Percentiles rank a stretch among this genome's conserved stretches.
phyloP scores from a whole-genome alignment of 495 filamentous ascomycete genomes.

The Trichoderma erinaceum region DNA sequence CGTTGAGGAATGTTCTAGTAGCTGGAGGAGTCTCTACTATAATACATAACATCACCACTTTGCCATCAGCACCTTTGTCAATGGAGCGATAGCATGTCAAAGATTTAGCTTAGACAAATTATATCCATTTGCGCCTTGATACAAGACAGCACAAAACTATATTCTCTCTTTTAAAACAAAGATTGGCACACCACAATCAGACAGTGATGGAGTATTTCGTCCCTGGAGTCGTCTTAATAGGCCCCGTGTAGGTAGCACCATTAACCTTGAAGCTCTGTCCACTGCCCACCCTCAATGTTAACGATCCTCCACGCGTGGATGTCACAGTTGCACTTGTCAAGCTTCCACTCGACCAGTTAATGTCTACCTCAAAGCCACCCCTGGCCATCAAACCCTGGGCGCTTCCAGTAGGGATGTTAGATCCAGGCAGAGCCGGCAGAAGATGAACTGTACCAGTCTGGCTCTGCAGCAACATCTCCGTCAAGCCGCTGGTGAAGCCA shows the following conservation, averaged over 20 bases:
- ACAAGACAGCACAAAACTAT: neutral
- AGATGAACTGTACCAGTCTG: constrained; percentile 39
- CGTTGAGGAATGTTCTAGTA: too few relatives aligned
- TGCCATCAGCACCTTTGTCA: too few relatives aligned
- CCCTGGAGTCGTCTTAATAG: constrained; percentile 16
- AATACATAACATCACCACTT: too few relatives aligned
- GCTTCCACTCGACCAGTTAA: constrained; percentile 28
- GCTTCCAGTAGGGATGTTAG: constrained; percentile 28
- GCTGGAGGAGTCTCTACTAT: too few relatives aligned
- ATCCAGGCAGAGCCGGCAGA: constrained; percentile 37
- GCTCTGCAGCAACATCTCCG: constrained; percentile 48
- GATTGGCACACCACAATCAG: neutral
- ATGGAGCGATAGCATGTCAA: neutral
- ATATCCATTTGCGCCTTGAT: neutral
- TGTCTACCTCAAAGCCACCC: constrained; percentile 37
- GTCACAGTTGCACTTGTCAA: constrained; percentile 15
- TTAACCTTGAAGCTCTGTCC: constrained; percentile 17
- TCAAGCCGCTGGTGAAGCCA: constrained; percentile 41
- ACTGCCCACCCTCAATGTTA: constrained; percentile 16
- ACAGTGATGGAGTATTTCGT: constrained; percentile 16
- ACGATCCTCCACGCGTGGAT: constrained; percentile 15
- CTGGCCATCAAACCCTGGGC: constrained; percentile 37
- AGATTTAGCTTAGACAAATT: neutral
- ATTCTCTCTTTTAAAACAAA: neutral
- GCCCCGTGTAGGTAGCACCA: constrained; percentile 15